Evolutionary conservation across 352 stramenopile species (phyloP), one percentile per base, ranked within the genome.

Genomic region (Phytophthora foliorum): DNA sequence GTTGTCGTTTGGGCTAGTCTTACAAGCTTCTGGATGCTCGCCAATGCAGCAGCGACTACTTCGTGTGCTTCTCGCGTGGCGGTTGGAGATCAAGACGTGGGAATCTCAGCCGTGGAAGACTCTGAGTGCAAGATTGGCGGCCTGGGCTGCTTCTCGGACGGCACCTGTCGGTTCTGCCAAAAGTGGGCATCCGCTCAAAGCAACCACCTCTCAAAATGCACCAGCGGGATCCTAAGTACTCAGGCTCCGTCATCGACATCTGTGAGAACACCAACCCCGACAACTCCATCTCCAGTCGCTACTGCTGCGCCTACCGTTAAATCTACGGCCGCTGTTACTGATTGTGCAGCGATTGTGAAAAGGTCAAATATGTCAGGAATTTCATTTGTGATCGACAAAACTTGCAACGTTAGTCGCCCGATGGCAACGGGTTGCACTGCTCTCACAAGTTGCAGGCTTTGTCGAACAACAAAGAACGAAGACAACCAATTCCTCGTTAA

Each of bases 381-480:
- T 24, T 79, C 69, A 13, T 86, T 65, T 36, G 71, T 90, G 38
- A 67, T 32, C 2, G 72, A 88, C 11, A 16, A 41, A 1, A 58
- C 57, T 4, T 91, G 78, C 46, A 68, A 73, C 53, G 44, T 38
- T 2, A 32, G 45, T 4, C 62, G 48, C 0, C 65, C 63, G 7
- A 49, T 14, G 6, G 24, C 72, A 3, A 32, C 63, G 4, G 82
- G 82, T 9, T 90, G 82, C 46, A 57, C 75, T 25, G 56, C 62
- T 16, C 44, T 63, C 6, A 80, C 81, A 19, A 63, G 24, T 14
- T 91, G 83, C 51, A 75, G 72, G 55, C 55, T 91, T 3, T 91
- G 83, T 57, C 73, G 75, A 50, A 59, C 58, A 0, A n/a, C 5
- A 24, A 91, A 89, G 75, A 89, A 75, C 53, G 67, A 85, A 53